Conservation (phyloP, 164 flowering plant species). For the Santalum album region DNA sequence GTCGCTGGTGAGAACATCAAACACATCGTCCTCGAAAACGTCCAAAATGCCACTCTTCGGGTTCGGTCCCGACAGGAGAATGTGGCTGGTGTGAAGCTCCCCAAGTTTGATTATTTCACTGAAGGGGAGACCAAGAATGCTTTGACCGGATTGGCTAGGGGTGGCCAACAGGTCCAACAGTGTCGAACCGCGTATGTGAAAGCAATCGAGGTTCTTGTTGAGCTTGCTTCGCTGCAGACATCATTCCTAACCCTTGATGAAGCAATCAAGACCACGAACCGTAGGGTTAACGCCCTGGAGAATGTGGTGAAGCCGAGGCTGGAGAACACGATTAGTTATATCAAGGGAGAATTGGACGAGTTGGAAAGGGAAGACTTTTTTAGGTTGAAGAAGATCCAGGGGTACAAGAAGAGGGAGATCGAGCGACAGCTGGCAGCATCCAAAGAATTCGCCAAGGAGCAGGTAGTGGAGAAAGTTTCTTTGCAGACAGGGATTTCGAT, state of each 20-base stretch:
- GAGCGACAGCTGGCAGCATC: conserved; percentile 60
- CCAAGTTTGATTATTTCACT: conserved; percentile 71
- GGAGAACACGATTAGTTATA: conserved; percentile 79
- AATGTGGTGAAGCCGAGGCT: conserved; percentile 90
- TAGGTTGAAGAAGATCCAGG: conserved; percentile 91
- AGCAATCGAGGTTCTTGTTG: conserved; percentile 89
- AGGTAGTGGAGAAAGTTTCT: conserved; percentile 56
- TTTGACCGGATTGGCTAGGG: conserved; percentile 88
- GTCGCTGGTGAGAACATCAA: conserved; percentile 93
- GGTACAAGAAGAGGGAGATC: conserved; percentile 78
- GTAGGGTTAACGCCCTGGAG: conserved; percentile 96
- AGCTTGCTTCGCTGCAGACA: conserved; percentile 92
- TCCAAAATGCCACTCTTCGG: conserved; percentile 55
- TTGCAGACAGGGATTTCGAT: conserved; percentile 61
- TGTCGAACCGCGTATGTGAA: conserved; percentile 80
- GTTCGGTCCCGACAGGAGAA: conserved; percentile 81
- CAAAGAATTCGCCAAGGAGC: conserved; percentile 54
- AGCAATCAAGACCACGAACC: conserved; percentile 91
- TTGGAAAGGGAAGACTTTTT: conserved; percentile 94
- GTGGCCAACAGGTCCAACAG: conserved; percentile 88
- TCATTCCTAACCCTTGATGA: conserved; percentile 88
- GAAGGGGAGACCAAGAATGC: conserved; percentile 91
- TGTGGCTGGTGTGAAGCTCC: conserved; percentile 92
- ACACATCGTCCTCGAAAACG: conserved; percentile 81
- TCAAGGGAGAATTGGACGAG: conserved; percentile 89